Evolutionary conservation across 2,329 filamentous ascomycete genomes (phyloP).

Genomic region (Aureobasidium mangrovei): DNA sequence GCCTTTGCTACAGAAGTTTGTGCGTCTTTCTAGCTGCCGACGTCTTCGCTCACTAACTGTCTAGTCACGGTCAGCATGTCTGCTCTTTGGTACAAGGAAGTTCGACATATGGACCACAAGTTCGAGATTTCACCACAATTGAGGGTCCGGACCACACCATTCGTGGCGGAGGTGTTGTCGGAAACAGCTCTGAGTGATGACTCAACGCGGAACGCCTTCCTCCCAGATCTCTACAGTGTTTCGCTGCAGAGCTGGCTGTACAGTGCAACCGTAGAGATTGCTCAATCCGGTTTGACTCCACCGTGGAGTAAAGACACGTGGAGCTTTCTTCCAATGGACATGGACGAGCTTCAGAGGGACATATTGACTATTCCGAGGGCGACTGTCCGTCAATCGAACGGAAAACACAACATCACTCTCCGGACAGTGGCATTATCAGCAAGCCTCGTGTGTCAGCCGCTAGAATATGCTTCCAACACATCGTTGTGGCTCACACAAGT

Average conservation of each 20-base stretch:
- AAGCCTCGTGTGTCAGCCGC: background rate
- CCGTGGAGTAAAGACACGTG: constrained; percentile 3
- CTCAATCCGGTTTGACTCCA: background rate
- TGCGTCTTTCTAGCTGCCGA: background rate
- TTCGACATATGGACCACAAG: background rate
- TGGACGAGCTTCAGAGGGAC: background rate
- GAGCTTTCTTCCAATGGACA: background rate
- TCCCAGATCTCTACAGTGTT: background rate
- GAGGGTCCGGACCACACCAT: background rate
- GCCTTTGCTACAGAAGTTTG: background rate
- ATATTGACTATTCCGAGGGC: background rate
- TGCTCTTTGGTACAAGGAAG: background rate
- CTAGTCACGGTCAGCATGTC: constrained; percentile 4
- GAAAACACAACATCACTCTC: background rate
- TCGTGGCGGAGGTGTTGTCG: too few species aligned
- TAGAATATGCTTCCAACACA: background rate
- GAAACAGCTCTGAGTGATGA: background rate
- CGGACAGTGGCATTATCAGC: background rate
- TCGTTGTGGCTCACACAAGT: background rate
- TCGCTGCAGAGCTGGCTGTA: background rate
- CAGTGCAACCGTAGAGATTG: background rate
- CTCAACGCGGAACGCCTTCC: background rate
- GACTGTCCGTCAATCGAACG: background rate
- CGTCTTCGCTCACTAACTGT: background rate
- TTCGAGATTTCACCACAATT: background rate